A percentile compares a stretch with the other conserved stretches of the same genome.
Conservation (phyloP, 768 basidiomycete genomes). For the Sporobolomyces phaffii region DNA sequence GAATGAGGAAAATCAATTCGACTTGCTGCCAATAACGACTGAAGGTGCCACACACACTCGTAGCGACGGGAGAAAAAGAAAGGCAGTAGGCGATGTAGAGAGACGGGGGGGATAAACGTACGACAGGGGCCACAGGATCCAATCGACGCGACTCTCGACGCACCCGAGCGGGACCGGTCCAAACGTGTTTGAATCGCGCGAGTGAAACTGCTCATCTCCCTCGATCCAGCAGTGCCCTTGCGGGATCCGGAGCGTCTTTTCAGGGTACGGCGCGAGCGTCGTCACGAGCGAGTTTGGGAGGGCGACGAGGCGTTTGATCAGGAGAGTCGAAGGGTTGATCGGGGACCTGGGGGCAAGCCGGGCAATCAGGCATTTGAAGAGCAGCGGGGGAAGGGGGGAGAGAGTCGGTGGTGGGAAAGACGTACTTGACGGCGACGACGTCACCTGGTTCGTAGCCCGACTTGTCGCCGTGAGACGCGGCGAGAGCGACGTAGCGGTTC, state of each 20-base stretch:
- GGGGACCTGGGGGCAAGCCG: conserved; percentile 25
- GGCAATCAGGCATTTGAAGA: not conserved
- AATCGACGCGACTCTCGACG: conserved; percentile 30
- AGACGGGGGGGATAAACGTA: not conserved
- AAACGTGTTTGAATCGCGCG: conserved; percentile 38
- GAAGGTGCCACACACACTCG: no score
- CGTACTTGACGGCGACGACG: conserved; percentile 38
- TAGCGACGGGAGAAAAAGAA: fast-evolving
- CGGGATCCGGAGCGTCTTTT: conserved; percentile 23
- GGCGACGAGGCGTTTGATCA: conserved; percentile 42
- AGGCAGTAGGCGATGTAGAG: not conserved
- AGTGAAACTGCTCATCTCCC: conserved; percentile 41
- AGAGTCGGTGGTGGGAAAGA: not conserved
- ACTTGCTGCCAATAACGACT: no score
- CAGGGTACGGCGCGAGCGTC: conserved; percentile 30
- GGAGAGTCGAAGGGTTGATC: conserved; percentile 26
- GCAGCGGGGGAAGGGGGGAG: not conserved
- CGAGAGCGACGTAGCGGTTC: conserved; percentile 31
- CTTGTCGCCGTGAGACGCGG: not conserved
- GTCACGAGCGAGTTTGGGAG: conserved; percentile 39
- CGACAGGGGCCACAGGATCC: conserved; percentile 32
- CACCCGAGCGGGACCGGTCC: conserved; percentile 39
- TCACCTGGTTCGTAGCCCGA: conserved; percentile 35
- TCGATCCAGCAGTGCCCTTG: conserved; percentile 39
- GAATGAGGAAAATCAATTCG: no score